Evolutionary conservation across 805 yeast genomes (phyloP).

Genomic region (Vanderwaltozyma yarrowii): DNA sequence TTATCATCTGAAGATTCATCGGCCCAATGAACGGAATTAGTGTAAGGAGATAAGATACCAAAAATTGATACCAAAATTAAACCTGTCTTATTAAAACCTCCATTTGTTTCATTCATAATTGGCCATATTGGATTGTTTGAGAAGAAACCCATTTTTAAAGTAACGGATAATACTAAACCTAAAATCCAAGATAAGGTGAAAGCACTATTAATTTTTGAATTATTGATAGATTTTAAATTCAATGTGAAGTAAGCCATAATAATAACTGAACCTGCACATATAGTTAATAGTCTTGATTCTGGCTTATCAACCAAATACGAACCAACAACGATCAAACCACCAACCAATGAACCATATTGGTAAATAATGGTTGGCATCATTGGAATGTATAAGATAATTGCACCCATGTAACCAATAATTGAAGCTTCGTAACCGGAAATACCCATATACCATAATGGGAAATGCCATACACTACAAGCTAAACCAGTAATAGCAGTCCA

Average conservation of each 20-base stretch:
- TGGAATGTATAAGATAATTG: constrained; percentile 43
- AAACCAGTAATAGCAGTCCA: constrained; percentile 81
- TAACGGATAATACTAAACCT: constrained; percentile 66
- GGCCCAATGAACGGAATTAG: constrained; percentile 17
- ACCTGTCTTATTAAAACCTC: constrained; percentile 76
- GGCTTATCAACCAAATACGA: constrained; percentile 64
- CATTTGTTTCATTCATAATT: constrained; percentile 72
- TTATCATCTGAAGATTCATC: constrained; percentile 10
- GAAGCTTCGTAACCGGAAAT: constrained; percentile 87
- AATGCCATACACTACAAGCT: constrained; percentile 87
- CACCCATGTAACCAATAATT: constrained; percentile 46
- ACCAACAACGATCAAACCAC: constrained; percentile 62
- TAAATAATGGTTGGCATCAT: constrained; percentile 21
- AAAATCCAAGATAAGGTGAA: constrained; percentile 27
- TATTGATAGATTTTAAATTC: constrained; percentile 37
- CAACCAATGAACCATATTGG: constrained; percentile 30
- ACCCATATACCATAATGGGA: constrained; percentile 98
- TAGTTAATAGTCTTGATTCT: constrained; percentile 51
- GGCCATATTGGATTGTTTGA: constrained; percentile 97
- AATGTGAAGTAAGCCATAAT: constrained; percentile 48
- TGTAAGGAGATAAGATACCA: constrained; percentile 50
- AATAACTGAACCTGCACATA: constrained; percentile 58
- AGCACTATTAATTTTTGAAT: constrained; percentile 13
- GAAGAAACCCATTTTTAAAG: constrained; percentile 63
- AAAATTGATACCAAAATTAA: constrained; percentile 32